These are phyloP conservation scores for Trichoderma sp. DNA, from an alignment of 2,329 filamentous ascomycete species.

Conservation along the genomic window DNA sequence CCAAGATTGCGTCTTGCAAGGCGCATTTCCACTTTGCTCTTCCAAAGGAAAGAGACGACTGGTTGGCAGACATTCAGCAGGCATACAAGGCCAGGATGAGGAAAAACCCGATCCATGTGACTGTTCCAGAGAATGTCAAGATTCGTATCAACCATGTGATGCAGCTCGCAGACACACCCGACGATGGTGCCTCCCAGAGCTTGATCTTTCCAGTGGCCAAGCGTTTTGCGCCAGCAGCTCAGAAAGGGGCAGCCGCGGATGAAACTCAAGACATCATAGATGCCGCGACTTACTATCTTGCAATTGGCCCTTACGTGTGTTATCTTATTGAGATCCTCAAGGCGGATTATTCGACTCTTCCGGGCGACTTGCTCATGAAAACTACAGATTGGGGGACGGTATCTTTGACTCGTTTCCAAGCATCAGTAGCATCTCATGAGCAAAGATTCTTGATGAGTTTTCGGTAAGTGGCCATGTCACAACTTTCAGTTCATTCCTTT, in stretches of 20 bases:
- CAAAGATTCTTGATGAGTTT: constrained; percentile 59
- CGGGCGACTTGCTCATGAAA: constrained; percentile 51
- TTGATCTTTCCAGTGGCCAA: constrained; percentile 56
- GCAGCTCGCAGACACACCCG: constrained; percentile 44
- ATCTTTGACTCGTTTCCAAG: constrained; percentile 53
- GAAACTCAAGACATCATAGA: constrained; percentile 51
- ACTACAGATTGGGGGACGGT: constrained; percentile 56
- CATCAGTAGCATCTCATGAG: constrained; percentile 53
- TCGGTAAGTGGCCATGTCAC: constrained; percentile 43
- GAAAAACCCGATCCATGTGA: constrained; percentile 38
- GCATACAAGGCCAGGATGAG: constrained; percentile 44
- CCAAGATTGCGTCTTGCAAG: constrained; percentile 49
- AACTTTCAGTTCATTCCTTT: neutral
- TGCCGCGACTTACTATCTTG: constrained; percentile 56
- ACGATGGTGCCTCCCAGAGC: constrained; percentile 35
- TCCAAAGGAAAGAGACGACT: constrained; percentile 52
- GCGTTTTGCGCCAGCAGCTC: constrained; percentile 44
- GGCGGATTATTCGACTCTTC: constrained; percentile 44
- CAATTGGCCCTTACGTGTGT: constrained; percentile 55
- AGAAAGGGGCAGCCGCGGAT: constrained; percentile 45
- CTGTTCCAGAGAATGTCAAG: constrained; percentile 51
- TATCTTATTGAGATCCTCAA: constrained; percentile 54
- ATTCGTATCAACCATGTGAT: constrained; percentile 50
- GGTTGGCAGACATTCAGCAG: constrained; percentile 50
- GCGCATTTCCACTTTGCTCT: constrained; percentile 53